Percentiles rank a stretch among this genome's conserved stretches.
These are phyloP conservation scores for Cytospora leucostoma DNA, from an alignment of 2,329 filamentous ascomycete species.

Conservation along the genomic window DNA sequence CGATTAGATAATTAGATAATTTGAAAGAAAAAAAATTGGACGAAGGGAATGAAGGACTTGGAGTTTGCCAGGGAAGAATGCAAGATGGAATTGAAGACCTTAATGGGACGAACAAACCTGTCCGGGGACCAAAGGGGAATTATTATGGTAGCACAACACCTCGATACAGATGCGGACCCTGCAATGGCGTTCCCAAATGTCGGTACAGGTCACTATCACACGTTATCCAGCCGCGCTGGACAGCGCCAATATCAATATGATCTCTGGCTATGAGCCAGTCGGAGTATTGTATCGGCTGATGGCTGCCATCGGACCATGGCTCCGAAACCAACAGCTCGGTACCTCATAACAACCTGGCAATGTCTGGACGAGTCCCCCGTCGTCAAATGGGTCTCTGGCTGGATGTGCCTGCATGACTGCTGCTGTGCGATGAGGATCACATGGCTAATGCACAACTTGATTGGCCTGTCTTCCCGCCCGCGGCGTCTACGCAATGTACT, in stretches of 20 bases:
- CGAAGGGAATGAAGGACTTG: background rate
- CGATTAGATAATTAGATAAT: no score
- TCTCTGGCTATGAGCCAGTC: conserved; percentile 12
- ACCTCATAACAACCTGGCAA: conserved; percentile 9
- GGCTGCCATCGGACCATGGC: conserved; percentile 3
- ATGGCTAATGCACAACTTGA: conserved; percentile 15
- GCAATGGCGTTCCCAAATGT: conserved; percentile 10
- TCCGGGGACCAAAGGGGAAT: conserved; percentile 7
- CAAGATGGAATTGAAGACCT: background rate
- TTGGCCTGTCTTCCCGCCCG: conserved; percentile 25
- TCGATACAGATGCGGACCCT: background rate
- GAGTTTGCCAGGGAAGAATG: background rate
- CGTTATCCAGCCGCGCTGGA: conserved; percentile 25
- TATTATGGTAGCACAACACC: conserved; percentile 21
- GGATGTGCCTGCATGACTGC: conserved; percentile 11
- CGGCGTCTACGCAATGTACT: conserved; percentile 19
- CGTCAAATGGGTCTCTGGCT: conserved; percentile 2
- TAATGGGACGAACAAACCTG: background rate
- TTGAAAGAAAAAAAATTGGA: no score
- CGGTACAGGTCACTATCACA: conserved; percentile 28
- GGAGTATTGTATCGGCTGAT: conserved; percentile 5
- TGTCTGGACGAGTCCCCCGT: conserved; percentile 18
- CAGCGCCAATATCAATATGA: conserved; percentile 7
- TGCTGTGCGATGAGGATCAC: conserved; percentile 8
- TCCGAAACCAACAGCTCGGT: conserved; percentile 18